phyloP scores from a whole-genome alignment of 306 rosid species.

The Trifolium pratense region DNA sequence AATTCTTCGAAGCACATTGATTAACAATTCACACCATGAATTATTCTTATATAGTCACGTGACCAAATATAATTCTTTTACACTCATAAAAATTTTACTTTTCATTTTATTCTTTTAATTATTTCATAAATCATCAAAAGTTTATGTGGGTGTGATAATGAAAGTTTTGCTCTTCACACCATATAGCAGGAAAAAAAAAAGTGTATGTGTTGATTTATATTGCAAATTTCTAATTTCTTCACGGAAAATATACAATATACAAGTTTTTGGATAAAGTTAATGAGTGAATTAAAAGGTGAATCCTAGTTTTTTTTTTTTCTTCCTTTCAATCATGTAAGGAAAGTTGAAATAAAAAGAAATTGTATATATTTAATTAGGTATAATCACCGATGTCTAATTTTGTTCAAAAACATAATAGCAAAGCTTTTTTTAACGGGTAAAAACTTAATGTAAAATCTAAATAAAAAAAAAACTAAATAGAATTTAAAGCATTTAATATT shows the following conservation, averaged over 20 bases:
- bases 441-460: conserved; percentile 2
- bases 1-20: background rate
- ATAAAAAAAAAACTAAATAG: background rate
- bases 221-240: background rate
- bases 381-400: background rate
- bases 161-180: too few relatives aligned
- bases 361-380: background rate
- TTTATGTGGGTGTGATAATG: too few relatives aligned
- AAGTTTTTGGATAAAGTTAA: background rate
- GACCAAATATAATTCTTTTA: too few relatives aligned
- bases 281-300: background rate
- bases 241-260: background rate
- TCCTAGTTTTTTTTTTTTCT: background rate
- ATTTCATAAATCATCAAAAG: too few relatives aligned
- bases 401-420: background rate
- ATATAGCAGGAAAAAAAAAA: background rate
- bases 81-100: too few relatives aligned
- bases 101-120: too few relatives aligned
- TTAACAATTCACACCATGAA: background rate
- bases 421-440: background rate
- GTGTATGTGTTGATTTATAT: background rate
- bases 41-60: too few relatives aligned
- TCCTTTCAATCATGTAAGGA: background rate
- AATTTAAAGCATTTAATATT: background rate
- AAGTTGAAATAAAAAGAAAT: background rate